Evolutionary conservation across 306 rosid species (phyloP).

Genomic region (Trifolium pratense): DNA sequence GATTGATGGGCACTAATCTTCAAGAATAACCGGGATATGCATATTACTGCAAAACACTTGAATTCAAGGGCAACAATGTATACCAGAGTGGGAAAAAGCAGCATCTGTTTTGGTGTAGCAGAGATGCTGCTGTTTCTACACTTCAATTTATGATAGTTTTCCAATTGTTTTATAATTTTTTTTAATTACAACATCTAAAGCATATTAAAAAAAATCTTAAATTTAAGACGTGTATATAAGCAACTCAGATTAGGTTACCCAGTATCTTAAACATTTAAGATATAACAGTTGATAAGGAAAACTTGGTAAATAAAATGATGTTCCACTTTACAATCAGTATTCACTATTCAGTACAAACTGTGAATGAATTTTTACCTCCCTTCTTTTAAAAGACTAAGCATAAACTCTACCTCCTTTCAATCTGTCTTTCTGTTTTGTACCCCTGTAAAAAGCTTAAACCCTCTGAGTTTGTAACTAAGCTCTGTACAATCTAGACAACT

Average conservation of each 20-base stretch:
- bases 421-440: conserved; percentile 12
- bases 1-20: neutral
- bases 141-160: conserved; percentile 1
- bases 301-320: conserved; percentile 4
- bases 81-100: conserved; percentile 10
- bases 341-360: conserved; percentile 23
- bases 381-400: conserved; percentile 25
- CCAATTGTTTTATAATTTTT: neutral
- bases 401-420: conserved; percentile 26
- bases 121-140: neutral
- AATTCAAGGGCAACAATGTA: neutral
- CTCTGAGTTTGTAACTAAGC: conserved; percentile 29
- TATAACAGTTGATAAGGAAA: neutral
- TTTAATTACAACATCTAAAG: neutral
- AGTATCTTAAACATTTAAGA: neutral
- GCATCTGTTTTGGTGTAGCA: conserved; percentile 6
- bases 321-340: conserved; percentile 15
- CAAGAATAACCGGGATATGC: neutral
- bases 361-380: neutral
- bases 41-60: neutral
- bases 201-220: neutral
- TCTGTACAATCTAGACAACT: conserved; percentile 41
- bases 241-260: conserved; percentile 1
- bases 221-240: neutral
- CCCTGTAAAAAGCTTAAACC: conserved; percentile 26